Percentiles rank a stretch among this genome's conserved stretches.
Evolutionary conservation across 1,284 basidiomycete genomes (phyloP).

Genomic region (Malassezia globosa): DNA sequence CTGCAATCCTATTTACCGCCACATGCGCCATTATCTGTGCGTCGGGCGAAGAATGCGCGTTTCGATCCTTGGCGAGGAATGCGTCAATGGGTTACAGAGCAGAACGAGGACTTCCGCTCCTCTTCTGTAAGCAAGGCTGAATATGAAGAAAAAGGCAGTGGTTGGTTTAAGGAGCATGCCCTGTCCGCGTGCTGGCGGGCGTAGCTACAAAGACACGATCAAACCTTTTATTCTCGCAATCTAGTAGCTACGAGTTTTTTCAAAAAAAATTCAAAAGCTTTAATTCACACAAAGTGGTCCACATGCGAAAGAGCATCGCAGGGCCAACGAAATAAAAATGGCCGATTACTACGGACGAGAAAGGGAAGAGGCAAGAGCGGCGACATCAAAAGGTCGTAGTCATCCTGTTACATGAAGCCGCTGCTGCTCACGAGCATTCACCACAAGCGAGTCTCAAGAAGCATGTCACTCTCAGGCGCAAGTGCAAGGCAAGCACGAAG

Average conservation of each 20-base stretch:
- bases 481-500: constrained; percentile 53
- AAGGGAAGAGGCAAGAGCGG: neutral
- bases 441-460: constrained; percentile 43
- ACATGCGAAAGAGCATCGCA: no score
- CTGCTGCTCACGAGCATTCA: neutral
- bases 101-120: constrained; percentile 30
- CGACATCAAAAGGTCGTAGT: no score
- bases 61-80: constrained; percentile 86
- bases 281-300: no score
- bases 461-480: constrained; percentile 41
- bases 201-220: neutral
- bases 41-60: constrained; percentile 57
- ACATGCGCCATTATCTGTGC: constrained; percentile 24
- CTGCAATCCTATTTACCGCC: constrained; percentile 28
- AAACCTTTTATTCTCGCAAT: neutral
- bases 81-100: constrained; percentile 61
- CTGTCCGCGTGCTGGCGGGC: constrained; percentile 11
- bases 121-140: constrained; percentile 62
- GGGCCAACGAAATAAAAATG: no score
- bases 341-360: neutral
- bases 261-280: no score
- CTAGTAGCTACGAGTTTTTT: no score
- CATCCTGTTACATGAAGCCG: no score
- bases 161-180: constrained; percentile 55
- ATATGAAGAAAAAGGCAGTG: constrained; percentile 83